A percentile compares a stretch with the other conserved stretches of the same genome.
These are phyloP conservation scores for Oligophagozyma castellii DNA, from an alignment of 1,139 yeast species.

Conservation along the genomic window DNA sequence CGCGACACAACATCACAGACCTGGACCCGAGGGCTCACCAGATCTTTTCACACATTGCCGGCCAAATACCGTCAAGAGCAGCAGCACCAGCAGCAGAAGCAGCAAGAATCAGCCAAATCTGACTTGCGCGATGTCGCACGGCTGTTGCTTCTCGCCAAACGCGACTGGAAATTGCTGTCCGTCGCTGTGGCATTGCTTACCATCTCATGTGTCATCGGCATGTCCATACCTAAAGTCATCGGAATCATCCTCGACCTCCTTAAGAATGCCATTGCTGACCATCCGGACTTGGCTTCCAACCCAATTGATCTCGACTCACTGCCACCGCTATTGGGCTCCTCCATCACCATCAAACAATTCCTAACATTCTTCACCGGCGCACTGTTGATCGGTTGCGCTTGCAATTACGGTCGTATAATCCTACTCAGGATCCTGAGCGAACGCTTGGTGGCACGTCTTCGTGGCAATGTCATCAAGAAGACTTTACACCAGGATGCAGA, in stretches of 20 bases:
- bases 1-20: not conserved
- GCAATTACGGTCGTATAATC: constrained; percentile 72
- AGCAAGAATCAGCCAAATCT: constrained; percentile 15
- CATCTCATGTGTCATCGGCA: constrained; percentile 45
- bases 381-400: constrained; percentile 53
- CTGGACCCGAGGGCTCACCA: not conserved
- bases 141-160: constrained; percentile 34
- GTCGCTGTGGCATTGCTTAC: constrained; percentile 50
- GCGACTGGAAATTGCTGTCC: constrained; percentile 37
- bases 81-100: constrained; percentile 6
- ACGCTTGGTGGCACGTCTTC: constrained; percentile 65
- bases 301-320: constrained; percentile 24
- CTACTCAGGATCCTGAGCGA: constrained; percentile 71
- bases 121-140: constrained; percentile 37
- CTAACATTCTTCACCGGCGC: constrained; percentile 37
- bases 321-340: constrained; percentile 32
- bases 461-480: constrained; percentile 63
- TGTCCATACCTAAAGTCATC: constrained; percentile 70
- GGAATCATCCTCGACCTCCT: constrained; percentile 65
- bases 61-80: not conserved
- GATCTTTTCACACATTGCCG: not conserved
- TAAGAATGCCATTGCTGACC: constrained; percentile 26
- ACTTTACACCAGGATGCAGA: constrained; percentile 81
- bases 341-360: constrained; percentile 36
- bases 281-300: constrained; percentile 6